Conservation (phyloP, 2,329 filamentous ascomycete species). For the Amphichorda felina region DNA sequence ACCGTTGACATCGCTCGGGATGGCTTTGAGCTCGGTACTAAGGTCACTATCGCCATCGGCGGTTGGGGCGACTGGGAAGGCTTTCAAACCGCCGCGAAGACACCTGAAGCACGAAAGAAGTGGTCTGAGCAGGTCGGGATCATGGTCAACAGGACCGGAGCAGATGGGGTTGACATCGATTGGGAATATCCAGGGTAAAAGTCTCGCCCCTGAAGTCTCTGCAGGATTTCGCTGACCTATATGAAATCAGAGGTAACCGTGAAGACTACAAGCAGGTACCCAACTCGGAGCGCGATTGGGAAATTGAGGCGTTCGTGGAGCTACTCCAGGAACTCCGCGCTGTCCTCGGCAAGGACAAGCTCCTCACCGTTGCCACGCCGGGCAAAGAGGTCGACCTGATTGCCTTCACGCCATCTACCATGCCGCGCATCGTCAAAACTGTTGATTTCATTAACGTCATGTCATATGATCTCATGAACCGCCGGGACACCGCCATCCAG, state of each 20-base stretch:
- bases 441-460: constrained; percentile 60
- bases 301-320: constrained; percentile 51
- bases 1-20: constrained; percentile 32
- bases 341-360: constrained; percentile 41
- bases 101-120: constrained; percentile 27
- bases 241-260: constrained; percentile 44
- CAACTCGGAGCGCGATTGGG: constrained; percentile 46
- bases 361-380: constrained; percentile 58
- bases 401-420: constrained; percentile 46
- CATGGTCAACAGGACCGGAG: constrained; percentile 49
- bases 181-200: constrained; percentile 48
- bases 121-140: constrained; percentile 54
- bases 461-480: constrained; percentile 62
- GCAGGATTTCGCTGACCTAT: not conserved
- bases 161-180: constrained; percentile 55
- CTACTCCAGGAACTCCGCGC: constrained; percentile 46
- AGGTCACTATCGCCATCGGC: constrained; percentile 60
- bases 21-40: constrained; percentile 38
- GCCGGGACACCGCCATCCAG: constrained; percentile 48
- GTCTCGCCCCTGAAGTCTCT: not conserved
- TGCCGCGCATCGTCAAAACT: constrained; percentile 43
- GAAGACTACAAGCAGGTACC: constrained; percentile 55
- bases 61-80: constrained; percentile 62
- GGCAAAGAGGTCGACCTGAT: constrained; percentile 55
- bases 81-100: constrained; percentile 35